Evolutionary conservation across 768 basidiomycete species (phyloP).

Genomic region (Royoungia palumana): DNA sequence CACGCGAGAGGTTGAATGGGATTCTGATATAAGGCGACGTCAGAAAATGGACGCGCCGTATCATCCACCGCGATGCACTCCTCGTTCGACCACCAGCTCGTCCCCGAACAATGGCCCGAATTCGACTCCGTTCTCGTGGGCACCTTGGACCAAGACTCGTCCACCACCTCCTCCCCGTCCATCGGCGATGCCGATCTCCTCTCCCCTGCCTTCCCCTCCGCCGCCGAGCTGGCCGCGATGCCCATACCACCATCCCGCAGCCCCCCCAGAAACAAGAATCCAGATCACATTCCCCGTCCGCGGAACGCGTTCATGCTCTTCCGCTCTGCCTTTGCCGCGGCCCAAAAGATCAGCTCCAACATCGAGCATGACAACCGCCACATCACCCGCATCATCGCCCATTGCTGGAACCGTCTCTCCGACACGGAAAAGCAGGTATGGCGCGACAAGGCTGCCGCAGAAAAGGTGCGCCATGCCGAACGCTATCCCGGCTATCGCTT

Average conservation of each 20-base stretch:
- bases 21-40: conserved; percentile 24
- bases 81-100: conserved; percentile 18
- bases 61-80: conserved; percentile 12
- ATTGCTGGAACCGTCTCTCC: conserved; percentile 53
- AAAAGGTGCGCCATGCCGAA: conserved; percentile 46
- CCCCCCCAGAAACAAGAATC: conserved; percentile 29
- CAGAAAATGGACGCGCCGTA: conserved; percentile 2
- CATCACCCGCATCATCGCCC: conserved; percentile 54
- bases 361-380: conserved; percentile 57
- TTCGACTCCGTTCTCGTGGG: conserved; percentile 19
- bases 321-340: conserved; percentile 56
- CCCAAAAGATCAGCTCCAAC: conserved; percentile 43
- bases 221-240: conserved; percentile 24
- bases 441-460: conserved; percentile 47
- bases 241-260: conserved; percentile 29
- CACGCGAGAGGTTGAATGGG: background rate
- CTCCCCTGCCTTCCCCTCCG: conserved; percentile 11
- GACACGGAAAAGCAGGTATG: conserved; percentile 50
- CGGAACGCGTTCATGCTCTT: conserved; percentile 54
- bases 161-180: conserved; percentile 14
- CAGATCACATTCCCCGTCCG: conserved; percentile 42
- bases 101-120: conserved; percentile 24
- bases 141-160: conserved; percentile 2
- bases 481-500: conserved; percentile 57
- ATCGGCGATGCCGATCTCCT: background rate